Evolutionary conservation across 306 rosid genomes (phyloP), one percentile per base, ranked within the genome.

Genomic region (Mimosa pudica): DNA sequence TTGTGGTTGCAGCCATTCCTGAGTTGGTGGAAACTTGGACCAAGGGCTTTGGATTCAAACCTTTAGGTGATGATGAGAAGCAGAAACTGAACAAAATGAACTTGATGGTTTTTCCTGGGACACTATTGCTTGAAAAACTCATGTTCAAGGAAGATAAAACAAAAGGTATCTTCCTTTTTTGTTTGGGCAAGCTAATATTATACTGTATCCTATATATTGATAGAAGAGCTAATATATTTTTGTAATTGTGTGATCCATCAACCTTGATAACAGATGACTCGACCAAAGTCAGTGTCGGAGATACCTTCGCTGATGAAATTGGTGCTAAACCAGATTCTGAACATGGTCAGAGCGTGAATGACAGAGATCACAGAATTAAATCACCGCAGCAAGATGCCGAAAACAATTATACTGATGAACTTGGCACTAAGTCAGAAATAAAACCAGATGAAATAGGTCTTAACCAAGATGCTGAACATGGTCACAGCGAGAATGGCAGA

Each of bases 51-150:
- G 97, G 99, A 76, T 95, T 95, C 76, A 57, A 47, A 75, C 96
- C 87, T 66, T 77, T 91, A 61, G 90, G 78, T 81, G 94, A 89
- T 49, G 44, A 52, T 70, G 97, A 93, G 83, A 95, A 87, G 88
- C 82, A 52, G 60, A 83, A 84, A 49, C 81, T 95, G 81, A 88
- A 86, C 41, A 90, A 82, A 80, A 73, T 87, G 85, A 95, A 88
- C 86, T 83, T 95, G 88, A 93, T 93, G 98, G 98, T 95, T 74
- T 91, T 96, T 84, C 99, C 98, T 30, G 99, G 99, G 77, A 95
- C 97, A 5, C 45, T 93, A 44, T 86, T 93, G 71, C 99, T 95
- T 74, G 89, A 85, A 75, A 95, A 93, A 80, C 77, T 84, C 54
- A 82, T 95, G 84, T 84, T 78, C 46, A 76, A 73, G 80, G 82